Conservation (phyloP, 2,329 filamentous ascomycete species). For the Fusarium pseudocircinatum region DNA sequence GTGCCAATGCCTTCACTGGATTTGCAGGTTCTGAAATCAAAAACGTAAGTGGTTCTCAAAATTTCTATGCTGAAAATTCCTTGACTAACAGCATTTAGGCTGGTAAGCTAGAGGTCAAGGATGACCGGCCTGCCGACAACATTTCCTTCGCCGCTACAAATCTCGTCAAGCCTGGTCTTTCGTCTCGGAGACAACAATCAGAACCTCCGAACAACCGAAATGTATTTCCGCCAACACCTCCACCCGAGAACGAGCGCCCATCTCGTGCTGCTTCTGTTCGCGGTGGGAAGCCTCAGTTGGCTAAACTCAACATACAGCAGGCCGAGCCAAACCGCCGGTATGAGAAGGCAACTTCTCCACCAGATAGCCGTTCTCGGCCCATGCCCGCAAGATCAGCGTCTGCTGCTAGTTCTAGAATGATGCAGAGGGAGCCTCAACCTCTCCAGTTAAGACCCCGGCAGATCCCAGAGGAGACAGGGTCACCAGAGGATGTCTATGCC, state of each 20-base stretch:
- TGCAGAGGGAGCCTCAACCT: constrained; percentile 51
- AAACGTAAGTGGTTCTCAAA: constrained; percentile 61
- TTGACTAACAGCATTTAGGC: constrained; percentile 51
- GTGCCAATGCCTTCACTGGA: constrained; percentile 81
- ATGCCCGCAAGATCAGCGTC: constrained; percentile 55
- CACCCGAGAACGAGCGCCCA: constrained; percentile 84
- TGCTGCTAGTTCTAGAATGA: constrained; percentile 55
- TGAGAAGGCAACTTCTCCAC: constrained; percentile 63
- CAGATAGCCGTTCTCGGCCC: constrained; percentile 48
- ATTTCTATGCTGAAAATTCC: not conserved
- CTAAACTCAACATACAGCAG: constrained; percentile 70
- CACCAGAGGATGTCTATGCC: constrained; percentile 75
- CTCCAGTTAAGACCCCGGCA: constrained; percentile 44
- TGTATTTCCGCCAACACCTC: constrained; percentile 97
- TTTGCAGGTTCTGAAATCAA: constrained; percentile 83
- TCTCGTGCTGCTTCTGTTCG: constrained; percentile 69
- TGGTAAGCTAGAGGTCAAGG: constrained; percentile 66
- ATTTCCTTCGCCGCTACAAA: constrained; percentile 94
- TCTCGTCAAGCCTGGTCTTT: constrained; percentile 85
- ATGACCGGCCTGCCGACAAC: constrained; percentile 84
- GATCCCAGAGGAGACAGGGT: constrained; percentile 65
- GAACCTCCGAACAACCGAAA: constrained; percentile 82
- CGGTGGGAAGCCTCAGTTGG: constrained; percentile 68
- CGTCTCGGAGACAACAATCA: constrained; percentile 83
- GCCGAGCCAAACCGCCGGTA: constrained; percentile 61